Evolutionary conservation across 2,329 filamentous ascomycete species (phyloP), one percentile per base, ranked within the genome.

Genomic region (Ophiocordyceps camponoti-rufipedis): DNA sequence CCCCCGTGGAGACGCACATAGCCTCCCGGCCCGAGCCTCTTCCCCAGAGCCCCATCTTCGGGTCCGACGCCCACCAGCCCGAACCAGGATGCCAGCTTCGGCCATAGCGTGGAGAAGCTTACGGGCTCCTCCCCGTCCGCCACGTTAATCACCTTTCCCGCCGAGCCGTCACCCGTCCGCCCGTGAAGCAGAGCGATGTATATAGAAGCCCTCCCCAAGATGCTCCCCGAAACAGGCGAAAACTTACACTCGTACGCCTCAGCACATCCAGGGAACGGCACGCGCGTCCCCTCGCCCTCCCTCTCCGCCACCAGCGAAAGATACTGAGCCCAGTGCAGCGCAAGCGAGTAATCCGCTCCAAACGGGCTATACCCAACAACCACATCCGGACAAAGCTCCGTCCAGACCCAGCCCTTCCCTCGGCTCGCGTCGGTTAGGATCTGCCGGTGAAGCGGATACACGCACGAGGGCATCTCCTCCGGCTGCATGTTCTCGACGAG

Each of bases 311-410:
- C 64, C 1, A 64, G 50, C 5, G 60, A 62, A 1, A 65, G 55
- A 32, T 62, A 65, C 47, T 62, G 61, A 1, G 56, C 60, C 63
- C 62, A 66, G 50, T 65, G 61, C 1, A 64, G 52, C 0, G 62
- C 60, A 3, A 66, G 51, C 0, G 55, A 58, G 44, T 54, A 64
- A 8, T 54, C 55, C 0, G 59, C 64, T 4, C 61, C 62, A 23
- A 62, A 60, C 3, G 62, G 63, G 2, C 58, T 62, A 47, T 65
- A 65, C 1, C 62, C 63, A 10, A 65, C 53, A 16, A 64, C 56
- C 1, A 50, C 56, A 44, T 65, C 62, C 1, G 61, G 61, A 28
- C 62, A 66, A 1, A 65, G 48, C 47, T 66, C 62, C 18, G 54
- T 54, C 61, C 61, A 65, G 0, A 57, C 55, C 62, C 62, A 66